phyloP scores from a whole-genome alignment of 2,329 filamentous ascomycete genomes.

The Sporothrix variecibatus region DNA sequence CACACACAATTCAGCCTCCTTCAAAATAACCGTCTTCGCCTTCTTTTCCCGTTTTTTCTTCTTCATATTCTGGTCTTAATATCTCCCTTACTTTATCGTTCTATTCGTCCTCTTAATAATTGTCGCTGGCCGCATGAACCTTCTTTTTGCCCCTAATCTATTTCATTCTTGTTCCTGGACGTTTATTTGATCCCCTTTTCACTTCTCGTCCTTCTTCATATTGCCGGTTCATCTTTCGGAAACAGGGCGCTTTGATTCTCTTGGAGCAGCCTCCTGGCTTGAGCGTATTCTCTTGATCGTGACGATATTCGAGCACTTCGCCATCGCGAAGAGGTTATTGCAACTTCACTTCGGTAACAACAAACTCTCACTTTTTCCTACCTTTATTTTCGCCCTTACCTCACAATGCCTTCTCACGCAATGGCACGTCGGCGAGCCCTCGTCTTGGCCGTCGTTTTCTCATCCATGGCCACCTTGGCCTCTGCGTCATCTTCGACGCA shows the following conservation, averaged over 20 bases:
- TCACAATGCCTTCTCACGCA: not conserved
- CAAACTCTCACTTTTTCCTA: not conserved
- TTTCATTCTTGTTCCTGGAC: not conserved
- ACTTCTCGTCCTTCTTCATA: not conserved
- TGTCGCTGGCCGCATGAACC: conserved; percentile 10
- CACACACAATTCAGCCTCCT: not conserved
- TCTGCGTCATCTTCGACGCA: not conserved
- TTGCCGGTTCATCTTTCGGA: not conserved
- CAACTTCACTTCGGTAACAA: not conserved
- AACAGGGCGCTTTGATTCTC: not conserved
- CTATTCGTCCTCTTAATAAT: not conserved
- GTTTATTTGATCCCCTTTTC: not conserved
- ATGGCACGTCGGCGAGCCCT: not conserved
- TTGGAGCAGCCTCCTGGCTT: not conserved
- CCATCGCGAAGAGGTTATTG: not conserved
- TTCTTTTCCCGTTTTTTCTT: not conserved
- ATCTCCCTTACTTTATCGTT: not conserved
- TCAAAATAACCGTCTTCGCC: not conserved
- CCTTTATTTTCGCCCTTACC: not conserved
- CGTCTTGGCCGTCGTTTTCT: not conserved
- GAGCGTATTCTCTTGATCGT: not conserved
- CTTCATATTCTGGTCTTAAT: not conserved
- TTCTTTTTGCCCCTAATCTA: not conserved
- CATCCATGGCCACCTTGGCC: not conserved
- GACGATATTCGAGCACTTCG: not conserved